Percentiles rank a stretch among this genome's conserved stretches.
These are phyloP conservation scores for Meripilus lineatus DNA, from an alignment of 1,284 basidiomycete genomes.

Conservation along the genomic window DNA sequence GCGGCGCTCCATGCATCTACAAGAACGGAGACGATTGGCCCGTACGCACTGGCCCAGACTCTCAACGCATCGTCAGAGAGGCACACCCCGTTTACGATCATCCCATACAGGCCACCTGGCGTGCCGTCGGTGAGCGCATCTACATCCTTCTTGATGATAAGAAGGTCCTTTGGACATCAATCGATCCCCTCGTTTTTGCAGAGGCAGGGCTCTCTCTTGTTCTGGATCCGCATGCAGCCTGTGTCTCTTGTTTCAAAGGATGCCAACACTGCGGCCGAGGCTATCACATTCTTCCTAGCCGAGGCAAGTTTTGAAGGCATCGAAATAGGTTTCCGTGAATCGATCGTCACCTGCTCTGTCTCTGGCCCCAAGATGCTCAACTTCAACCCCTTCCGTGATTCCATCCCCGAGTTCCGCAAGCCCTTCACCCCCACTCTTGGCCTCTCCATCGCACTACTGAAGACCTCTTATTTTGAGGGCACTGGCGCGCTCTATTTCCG, in stretches of 20 bases:
- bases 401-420: conserved; percentile 21
- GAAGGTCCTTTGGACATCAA: conserved; percentile 20
- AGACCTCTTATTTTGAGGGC: conserved; percentile 23
- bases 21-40: conserved; percentile 14
- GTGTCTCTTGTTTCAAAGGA: conserved; percentile 18
- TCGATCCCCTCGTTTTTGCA: conserved; percentile 24
- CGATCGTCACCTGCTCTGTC: conserved; percentile 12
- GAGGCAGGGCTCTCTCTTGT: conserved; percentile 20
- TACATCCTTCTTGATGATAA: conserved; percentile 18
- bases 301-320: conserved; percentile 20
- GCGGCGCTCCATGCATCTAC: conserved; percentile 24
- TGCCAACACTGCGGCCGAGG: conserved; percentile 17
- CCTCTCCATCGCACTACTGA: conserved; percentile 25
- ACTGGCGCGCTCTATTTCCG: conserved; percentile 30
- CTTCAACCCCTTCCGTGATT: conserved; percentile 19
- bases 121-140: conserved; percentile 16
- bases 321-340: conserved; percentile 22
- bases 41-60: conserved; percentile 9
- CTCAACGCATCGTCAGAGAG: conserved; percentile 24
- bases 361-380: conserved; percentile 26
- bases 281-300: conserved; percentile 18
- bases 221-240: conserved; percentile 23
- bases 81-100: conserved; percentile 27
- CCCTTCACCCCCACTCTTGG: conserved; percentile 33
- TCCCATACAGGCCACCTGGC: conserved; percentile 21